Percentiles rank a stretch among this genome's conserved stretches.
phyloP scores from a whole-genome alignment of 2,329 filamentous ascomycete genomes.

The Penicillium thymicola region DNA sequence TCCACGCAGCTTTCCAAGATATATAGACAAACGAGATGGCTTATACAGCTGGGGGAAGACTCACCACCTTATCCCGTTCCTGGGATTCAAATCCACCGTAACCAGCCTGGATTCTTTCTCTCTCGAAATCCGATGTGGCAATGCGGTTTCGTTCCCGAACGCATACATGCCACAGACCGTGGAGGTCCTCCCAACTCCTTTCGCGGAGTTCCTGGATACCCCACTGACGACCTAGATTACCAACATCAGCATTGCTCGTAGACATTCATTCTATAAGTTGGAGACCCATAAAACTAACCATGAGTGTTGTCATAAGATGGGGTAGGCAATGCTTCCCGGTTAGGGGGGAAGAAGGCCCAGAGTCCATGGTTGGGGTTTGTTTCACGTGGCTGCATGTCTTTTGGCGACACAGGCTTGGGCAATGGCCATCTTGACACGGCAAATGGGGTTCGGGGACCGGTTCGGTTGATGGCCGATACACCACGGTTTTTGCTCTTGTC shows the following conservation, averaged over 20 bases:
- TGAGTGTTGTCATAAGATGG: conserved; percentile 69
- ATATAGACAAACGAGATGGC: neutral
- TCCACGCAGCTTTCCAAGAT: neutral
- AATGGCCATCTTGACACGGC: conserved; percentile 69
- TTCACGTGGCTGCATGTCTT: conserved; percentile 46
- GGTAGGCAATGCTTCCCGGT: conserved; percentile 65
- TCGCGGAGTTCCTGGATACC: conserved; percentile 76
- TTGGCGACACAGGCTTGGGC: conserved; percentile 66
- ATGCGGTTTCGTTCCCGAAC: conserved; percentile 86
- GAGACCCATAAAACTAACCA: conserved; percentile 46
- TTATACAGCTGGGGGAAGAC: conserved; percentile 29
- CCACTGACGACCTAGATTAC: conserved; percentile 67
- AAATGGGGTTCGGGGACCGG: conserved; percentile 70
- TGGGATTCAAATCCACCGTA: conserved; percentile 70
- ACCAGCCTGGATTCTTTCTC: conserved; percentile 63
- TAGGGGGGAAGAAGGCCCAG: conserved; percentile 82
- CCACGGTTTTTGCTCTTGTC: conserved; percentile 80
- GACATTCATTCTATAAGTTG: neutral
- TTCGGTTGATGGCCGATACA: conserved; percentile 74
- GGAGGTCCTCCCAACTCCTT: conserved; percentile 92
- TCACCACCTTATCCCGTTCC: conserved; percentile 64
- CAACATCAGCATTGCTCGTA: conserved; percentile 12
- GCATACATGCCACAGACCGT: conserved; percentile 92
- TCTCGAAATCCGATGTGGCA: conserved; percentile 70
- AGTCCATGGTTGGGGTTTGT: conserved; percentile 77